These are phyloP conservation scores for Apiotrichum sp. DNA, from an alignment of 1,284 basidiomycete genomes.

Conservation along the genomic window DNA sequence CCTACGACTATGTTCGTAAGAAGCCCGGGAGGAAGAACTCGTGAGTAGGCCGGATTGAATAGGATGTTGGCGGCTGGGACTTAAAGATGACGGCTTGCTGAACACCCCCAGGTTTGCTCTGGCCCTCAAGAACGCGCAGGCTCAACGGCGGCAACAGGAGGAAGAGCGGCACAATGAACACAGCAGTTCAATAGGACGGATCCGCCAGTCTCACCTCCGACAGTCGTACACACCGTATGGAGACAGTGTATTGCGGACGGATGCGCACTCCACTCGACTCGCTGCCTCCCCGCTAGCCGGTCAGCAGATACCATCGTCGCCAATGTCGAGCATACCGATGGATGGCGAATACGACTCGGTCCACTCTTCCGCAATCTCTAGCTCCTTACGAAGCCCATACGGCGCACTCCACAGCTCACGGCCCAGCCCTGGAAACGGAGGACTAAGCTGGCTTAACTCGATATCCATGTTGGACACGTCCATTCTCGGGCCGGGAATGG, in stretches of 20 bases:
- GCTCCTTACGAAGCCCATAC: too few species aligned
- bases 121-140: conserved; percentile 7
- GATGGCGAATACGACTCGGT: too few species aligned
- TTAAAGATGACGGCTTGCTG: too few species aligned
- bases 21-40: conserved; percentile 44
- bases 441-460: conserved; percentile 24
- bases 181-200: background rate
- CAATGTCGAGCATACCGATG: background rate
- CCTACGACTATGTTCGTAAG: conserved; percentile 40
- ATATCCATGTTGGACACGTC: conserved; percentile 6
- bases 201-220: background rate
- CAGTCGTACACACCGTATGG: conserved; percentile 6
- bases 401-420: background rate
- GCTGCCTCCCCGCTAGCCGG: background rate
- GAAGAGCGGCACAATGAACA: background rate
- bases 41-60: conserved; percentile 30
- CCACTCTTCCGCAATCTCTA: too few species aligned
- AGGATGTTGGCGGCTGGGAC: too few species aligned
- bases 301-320: background rate
- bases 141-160: too few species aligned
- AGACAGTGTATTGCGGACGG: too few species aligned
- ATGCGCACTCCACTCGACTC: background rate
- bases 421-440: conserved; percentile 11
- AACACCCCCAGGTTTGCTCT: conserved; percentile 4
- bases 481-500: conserved; percentile 5